Evolutionary conservation across 495 filamentous ascomycete genomes (phyloP).

Genomic region (Cryomyces minteri): DNA sequence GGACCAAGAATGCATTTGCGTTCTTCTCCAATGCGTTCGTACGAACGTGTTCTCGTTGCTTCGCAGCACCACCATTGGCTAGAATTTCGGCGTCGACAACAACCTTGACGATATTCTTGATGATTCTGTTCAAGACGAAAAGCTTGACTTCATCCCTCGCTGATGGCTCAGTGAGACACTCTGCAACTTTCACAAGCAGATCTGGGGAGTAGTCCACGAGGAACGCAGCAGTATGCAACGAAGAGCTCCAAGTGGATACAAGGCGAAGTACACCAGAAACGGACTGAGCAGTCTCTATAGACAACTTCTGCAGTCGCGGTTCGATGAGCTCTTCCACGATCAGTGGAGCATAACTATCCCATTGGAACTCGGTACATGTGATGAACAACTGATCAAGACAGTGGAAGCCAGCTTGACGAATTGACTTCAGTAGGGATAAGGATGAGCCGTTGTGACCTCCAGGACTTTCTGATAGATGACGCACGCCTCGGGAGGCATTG

Average conservation of each 20-base stretch:
- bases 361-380: slow-evolving; percentile 43
- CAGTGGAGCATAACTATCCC: slow-evolving; percentile 46
- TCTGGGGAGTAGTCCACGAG: slow-evolving; percentile 42
- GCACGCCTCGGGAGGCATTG: slow-evolving; percentile 36
- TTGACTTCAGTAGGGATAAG: slow-evolving; percentile 41
- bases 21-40: slow-evolving; percentile 8
- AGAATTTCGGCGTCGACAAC: slow-evolving; percentile 10
- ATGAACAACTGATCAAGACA: slow-evolving; percentile 62
- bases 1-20: slow-evolving; percentile 6
- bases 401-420: slow-evolving; percentile 57
- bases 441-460: slow-evolving; percentile 26
- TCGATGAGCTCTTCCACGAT: slow-evolving; percentile 60
- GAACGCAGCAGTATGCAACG: slow-evolving; percentile 45
- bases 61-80: not conserved
- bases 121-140: slow-evolving; percentile 55
- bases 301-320: slow-evolving; percentile 60
- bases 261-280: slow-evolving; percentile 68
- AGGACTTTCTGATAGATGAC: not conserved
- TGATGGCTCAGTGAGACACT: slow-evolving; percentile 51
- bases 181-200: slow-evolving; percentile 49
- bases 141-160: slow-evolving; percentile 78
- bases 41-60: not conserved
- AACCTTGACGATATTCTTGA: slow-evolving; percentile 36
- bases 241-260: slow-evolving; percentile 59
- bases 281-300: slow-evolving; percentile 73